Evolutionary conservation across 2,329 filamentous ascomycete genomes (phyloP).

Genomic region (Endocalyx cinctus): DNA sequence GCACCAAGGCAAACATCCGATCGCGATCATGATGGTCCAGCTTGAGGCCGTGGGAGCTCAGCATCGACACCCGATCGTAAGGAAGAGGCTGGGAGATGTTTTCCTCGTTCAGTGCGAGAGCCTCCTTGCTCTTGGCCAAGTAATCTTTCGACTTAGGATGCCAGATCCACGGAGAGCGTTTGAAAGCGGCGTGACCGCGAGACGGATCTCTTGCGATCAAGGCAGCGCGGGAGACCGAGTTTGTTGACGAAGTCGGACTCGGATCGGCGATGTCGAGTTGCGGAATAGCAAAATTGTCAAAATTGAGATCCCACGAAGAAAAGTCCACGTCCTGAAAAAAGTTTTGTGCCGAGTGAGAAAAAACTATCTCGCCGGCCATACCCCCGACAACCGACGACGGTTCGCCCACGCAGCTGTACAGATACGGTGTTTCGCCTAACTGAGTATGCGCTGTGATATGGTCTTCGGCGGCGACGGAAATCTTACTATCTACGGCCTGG

Average conservation of each 20-base stretch:
- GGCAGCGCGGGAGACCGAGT: slow-evolving; percentile 14
- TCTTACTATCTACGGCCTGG: not conserved
- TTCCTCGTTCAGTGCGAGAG: slow-evolving; percentile 18
- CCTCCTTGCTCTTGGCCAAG: slow-evolving; percentile 18
- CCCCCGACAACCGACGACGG: slow-evolving; percentile 2
- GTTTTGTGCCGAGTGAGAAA: slow-evolving; percentile 23
- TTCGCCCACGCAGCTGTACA: slow-evolving; percentile 1
- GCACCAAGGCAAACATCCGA: slow-evolving; percentile 21
- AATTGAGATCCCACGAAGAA: slow-evolving; percentile 27
- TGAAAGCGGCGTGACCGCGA: slow-evolving; percentile 27
- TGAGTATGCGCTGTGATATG: not conserved
- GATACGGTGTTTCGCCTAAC: slow-evolving; percentile 2
- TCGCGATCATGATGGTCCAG: slow-evolving; percentile 17
- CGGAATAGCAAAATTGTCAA: slow-evolving; percentile 24
- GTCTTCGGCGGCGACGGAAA: not conserved
- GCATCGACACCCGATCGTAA: slow-evolving; percentile 11
- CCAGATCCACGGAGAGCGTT: slow-evolving; percentile 30
- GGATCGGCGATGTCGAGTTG: slow-evolving; percentile 20
- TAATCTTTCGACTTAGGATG: slow-evolving; percentile 26
- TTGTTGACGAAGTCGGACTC: slow-evolving; percentile 23
- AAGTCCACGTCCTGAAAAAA: slow-evolving; percentile 29
- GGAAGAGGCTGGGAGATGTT: slow-evolving; percentile 13
- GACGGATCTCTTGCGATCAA: slow-evolving; percentile 18
- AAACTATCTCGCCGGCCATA: slow-evolving; percentile 16
- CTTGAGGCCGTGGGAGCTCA: slow-evolving; percentile 12